Conservation (phyloP, 2,329 filamentous ascomycete genomes). For the Apiospora marii region DNA sequence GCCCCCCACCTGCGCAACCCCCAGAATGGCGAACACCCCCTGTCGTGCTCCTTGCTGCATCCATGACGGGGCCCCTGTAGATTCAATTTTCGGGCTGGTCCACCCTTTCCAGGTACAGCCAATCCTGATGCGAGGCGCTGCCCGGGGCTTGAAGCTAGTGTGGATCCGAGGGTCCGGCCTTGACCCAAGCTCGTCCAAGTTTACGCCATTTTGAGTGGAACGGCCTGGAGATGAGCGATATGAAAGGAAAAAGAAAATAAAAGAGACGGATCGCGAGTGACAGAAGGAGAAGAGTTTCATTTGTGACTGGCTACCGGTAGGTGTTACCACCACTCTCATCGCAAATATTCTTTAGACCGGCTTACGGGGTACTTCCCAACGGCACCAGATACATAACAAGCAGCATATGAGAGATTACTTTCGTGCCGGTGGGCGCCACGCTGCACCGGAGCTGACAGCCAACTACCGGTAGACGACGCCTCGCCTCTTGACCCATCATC, state of each 20-base stretch:
- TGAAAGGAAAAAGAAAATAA: background rate
- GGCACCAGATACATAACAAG: background rate
- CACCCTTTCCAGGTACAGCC: slow-evolving; percentile 16
- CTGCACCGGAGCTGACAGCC: slow-evolving; percentile 14
- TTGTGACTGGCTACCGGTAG: background rate
- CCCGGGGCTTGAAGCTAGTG: slow-evolving; percentile 19
- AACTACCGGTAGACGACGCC: slow-evolving; percentile 16
- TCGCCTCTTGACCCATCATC: background rate
- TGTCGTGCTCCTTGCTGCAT: slow-evolving; percentile 10
- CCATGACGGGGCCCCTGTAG: slow-evolving; percentile 17
- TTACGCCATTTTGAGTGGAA: slow-evolving; percentile 13
- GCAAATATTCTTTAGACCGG: too few relatives aligned
- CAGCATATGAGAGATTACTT: background rate
- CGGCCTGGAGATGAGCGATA: slow-evolving; percentile 17
- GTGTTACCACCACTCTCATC: background rate
- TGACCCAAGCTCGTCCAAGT: slow-evolving; percentile 8
- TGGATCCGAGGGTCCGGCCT: slow-evolving; percentile 16
- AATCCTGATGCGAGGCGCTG: background rate
- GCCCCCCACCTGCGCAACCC: background rate
- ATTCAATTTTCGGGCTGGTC: slow-evolving; percentile 12
- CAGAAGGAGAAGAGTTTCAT: background rate
- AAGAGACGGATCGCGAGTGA: background rate
- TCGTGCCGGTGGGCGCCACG: slow-evolving; percentile 2
- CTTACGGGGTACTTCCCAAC: background rate
- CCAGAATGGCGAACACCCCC: slow-evolving; percentile 4